Conservation (phyloP, 169 alveolate genomes). For the Babesia caballi region DNA sequence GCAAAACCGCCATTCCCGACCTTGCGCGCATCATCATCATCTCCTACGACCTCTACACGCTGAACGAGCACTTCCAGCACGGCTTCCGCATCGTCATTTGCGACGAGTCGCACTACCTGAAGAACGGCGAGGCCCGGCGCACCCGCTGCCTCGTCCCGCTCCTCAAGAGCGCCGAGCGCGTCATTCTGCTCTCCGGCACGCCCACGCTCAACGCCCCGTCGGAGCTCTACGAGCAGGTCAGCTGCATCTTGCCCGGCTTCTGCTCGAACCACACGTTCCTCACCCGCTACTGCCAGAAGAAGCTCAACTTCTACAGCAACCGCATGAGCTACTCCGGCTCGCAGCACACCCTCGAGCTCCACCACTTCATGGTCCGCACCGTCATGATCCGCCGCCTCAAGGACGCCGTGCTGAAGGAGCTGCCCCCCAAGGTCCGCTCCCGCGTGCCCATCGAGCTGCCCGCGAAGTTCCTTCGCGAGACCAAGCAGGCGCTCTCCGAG, state of each 20-base stretch:
- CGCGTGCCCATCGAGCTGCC: constrained; percentile 85
- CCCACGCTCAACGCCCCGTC: constrained; percentile 92
- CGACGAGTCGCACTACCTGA: constrained; percentile 96
- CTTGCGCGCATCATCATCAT: constrained; percentile 67
- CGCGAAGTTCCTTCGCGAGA: constrained; percentile 13
- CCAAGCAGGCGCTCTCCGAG: background rate
- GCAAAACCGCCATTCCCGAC: constrained; percentile 57
- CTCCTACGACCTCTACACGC: constrained; percentile 78
- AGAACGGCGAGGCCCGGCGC: constrained; percentile 88
- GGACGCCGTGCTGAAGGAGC: constrained; percentile 89
- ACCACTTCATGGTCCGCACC: constrained; percentile 75
- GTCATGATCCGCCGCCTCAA: constrained; percentile 94
- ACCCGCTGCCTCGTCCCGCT: constrained; percentile 87
- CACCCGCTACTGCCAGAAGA: constrained; percentile 77
- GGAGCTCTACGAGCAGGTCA: constrained; percentile 88
- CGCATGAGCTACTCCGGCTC: constrained; percentile 78
- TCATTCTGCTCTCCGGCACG: constrained; percentile 91
- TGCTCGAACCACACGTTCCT: constrained; percentile 74
- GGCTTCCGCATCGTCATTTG: constrained; percentile 79
- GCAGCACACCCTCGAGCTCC: constrained; percentile 82
- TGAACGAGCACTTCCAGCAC: constrained; percentile 64
- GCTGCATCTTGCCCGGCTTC: constrained; percentile 75
- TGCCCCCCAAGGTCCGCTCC: constrained; percentile 91
- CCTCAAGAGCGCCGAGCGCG: constrained; percentile 84
- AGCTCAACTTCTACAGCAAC: constrained; percentile 70